Base-by-base conservation (phyloP, 345 rosid species). In the Luvunga scandens region DNA sequence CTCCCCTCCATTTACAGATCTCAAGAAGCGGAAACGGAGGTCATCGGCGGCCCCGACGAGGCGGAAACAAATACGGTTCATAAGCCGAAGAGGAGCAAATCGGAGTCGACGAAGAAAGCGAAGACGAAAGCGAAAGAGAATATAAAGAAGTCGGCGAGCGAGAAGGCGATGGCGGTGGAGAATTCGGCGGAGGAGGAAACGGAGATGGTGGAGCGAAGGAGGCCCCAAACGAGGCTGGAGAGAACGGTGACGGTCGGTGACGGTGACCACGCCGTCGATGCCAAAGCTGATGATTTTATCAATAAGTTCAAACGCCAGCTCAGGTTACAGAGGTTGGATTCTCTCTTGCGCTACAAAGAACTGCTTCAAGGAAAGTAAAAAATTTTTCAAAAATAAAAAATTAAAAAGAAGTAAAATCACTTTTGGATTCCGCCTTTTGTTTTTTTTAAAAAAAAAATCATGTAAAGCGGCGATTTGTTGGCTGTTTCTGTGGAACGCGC, bases 121-220 rank as follows among this genome's bases (percentile, higher is more conserved):
- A 72, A 27, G 34, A 77, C 69, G 64, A 85, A 36, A 65, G 61
- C 66, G 16, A 9, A 79, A 66, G 80, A 72, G 76, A 87, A 79
- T 79, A 85, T 95, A 91, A 92, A 85, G 82, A 95, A 89, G 81
- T 91, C 94, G 1, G 91, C 88, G 4, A 93, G 98, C 83, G 91
- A 87, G 81, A 90, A 82, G 75, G 73, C 80, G 25, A 78, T 36
- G 71, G 14, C 13, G 66, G 57, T 64, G 53, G 81, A 55, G 55
- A 59, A 1, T 30, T 80, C 31, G 60, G 81, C 36, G 65, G 75
- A 75, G 39, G 79, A 61, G 66, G 68, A 33, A 0, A 19, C 19
- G 77, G 89, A 84, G 53, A 57, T 7, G 24, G 76, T 62, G 75
- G 83, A 77, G 66, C 9, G 31, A 79, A 36, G 67, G 84, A 68